Base-by-base conservation (phyloP, 441 rosid species). In the Omphalea diandra region DNA sequence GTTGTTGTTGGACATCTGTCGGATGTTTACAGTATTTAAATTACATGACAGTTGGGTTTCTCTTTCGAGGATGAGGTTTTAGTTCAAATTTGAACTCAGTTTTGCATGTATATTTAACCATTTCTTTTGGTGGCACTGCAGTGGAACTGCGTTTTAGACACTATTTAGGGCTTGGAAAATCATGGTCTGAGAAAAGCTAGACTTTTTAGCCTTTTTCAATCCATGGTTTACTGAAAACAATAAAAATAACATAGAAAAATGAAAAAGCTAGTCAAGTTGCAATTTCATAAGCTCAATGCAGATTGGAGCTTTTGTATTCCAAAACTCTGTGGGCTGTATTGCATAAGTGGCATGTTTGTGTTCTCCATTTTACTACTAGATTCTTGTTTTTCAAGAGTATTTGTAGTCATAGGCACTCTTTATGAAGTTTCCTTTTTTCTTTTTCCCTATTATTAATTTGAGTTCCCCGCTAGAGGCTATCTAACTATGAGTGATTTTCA, bases 401-500 rank as follows among this genome's bases (percentile, higher is more conserved):
- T 53, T 12, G 32, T 46, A 33, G 46, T 41, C 27, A 29, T n/a
- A 32, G 62, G 47, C 24, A 12, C 15, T 60, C 57, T 40, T 65
- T 49, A 20, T 38, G 18, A 33, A 32, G 3, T 69, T 59, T 15
- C 54, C n/a, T n/a, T n/a, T 11, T 36, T 49, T n/a, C 46, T 26
- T 64, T 4, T 4, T 56, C 7, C 41, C 10, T 38, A 6, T 33
- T 44, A 12, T 22, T 41, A 56, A 33, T 31, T 27, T 31, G 29
- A 33, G 36, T 20, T 59, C 47, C 26, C 36, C n/a, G 14, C 29
- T 18, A 18, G 24, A 22, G 26, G 27, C 35, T 12, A 11, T 66
- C 38, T 76, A 26, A 61, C 35, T 55, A n/a, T 53, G 64, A 24
- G 55, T 26, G 65, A 32, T 27, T 84, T 82, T 80, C 89, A 96